phyloP scores from a whole-genome alignment of 345 rosid genomes.

The Gossypium longicalyx region DNA sequence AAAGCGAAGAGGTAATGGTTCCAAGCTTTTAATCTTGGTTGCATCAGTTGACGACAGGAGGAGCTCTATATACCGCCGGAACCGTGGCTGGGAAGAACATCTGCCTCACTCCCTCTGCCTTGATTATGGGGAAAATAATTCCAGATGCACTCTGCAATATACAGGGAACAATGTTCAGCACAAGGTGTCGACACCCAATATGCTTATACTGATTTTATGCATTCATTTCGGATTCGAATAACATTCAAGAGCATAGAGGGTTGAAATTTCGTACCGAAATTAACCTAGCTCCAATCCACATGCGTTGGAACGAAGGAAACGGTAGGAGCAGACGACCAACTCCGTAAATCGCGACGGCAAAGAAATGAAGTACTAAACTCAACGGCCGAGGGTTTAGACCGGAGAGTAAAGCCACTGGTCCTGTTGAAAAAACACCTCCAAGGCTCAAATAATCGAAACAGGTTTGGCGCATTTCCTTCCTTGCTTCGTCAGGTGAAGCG shows the following conservation, averaged over 20 bases:
- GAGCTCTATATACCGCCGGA: constrained; percentile 28
- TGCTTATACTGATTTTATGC: background rate
- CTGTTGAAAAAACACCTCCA: constrained; percentile 46
- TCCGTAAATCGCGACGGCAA: constrained; percentile 51
- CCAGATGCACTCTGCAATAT: constrained; percentile 38
- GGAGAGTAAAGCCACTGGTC: constrained; percentile 52
- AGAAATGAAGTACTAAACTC: constrained; percentile 48
- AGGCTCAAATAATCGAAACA: constrained; percentile 54
- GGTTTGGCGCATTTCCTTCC: constrained; percentile 53
- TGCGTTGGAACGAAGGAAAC: constrained; percentile 41
- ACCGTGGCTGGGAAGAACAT: constrained; percentile 44
- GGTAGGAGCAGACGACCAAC: constrained; percentile 49
- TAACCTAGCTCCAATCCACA: constrained; percentile 47
- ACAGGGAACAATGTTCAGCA: background rate
- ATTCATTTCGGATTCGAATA: background rate
- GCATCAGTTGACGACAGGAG: constrained; percentile 12
- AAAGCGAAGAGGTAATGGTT: background rate
- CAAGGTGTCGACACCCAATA: background rate
- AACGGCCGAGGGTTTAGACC: constrained; percentile 49
- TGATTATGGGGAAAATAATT: constrained; percentile 41
- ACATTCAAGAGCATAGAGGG: too few species aligned
- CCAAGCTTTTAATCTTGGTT: background rate
- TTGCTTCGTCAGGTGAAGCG: constrained; percentile 47
- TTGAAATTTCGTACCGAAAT: constrained; percentile 31
- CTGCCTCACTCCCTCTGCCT: constrained; percentile 47